These are phyloP conservation scores for Asterophora parasitica DNA, from an alignment of 768 basidiomycete genomes.

Conservation along the genomic window DNA sequence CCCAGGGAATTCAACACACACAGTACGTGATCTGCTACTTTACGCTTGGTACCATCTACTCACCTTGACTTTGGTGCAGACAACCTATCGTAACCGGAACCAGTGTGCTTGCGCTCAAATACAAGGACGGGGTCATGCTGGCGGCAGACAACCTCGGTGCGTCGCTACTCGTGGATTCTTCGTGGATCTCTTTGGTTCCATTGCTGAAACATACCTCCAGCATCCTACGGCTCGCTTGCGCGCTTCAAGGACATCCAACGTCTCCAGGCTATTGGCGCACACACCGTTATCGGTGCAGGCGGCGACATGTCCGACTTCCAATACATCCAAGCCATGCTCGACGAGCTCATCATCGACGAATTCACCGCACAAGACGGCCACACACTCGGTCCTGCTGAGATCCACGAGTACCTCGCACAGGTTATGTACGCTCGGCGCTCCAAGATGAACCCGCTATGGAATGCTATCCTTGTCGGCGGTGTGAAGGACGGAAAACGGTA, in stretches of 20 bases:
- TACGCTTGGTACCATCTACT: background rate
- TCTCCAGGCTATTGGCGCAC: slow-evolving; percentile 75
- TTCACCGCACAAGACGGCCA: slow-evolving; percentile 81
- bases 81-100: slow-evolving; percentile 97
- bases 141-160: slow-evolving; percentile 95
- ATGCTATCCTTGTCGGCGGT: slow-evolving; percentile 88
- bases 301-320: slow-evolving; percentile 99
- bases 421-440: slow-evolving; percentile 86
- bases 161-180: slow-evolving; percentile 13
- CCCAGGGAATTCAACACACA: slow-evolving; percentile 70
- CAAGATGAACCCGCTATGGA: slow-evolving; percentile 95
- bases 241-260: slow-evolving; percentile 94
- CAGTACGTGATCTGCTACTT: slow-evolving; percentile 44
- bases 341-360: slow-evolving; percentile 75
- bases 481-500: slow-evolving; percentile 81
- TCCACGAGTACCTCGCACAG: slow-evolving; percentile 88
- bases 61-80: slow-evolving; percentile 30
- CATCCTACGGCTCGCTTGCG: slow-evolving; percentile 95
- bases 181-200: background rate
- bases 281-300: slow-evolving; percentile 86
- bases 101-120: slow-evolving; percentile 92
- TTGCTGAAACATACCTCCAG: slow-evolving; percentile 29
- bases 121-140: slow-evolving; percentile 96
- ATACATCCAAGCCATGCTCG: slow-evolving; percentile 76
- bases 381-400: slow-evolving; percentile 76